Evolutionary conservation across 1,284 basidiomycete genomes (phyloP).

Genomic region (Rhodotorula sp.): DNA sequence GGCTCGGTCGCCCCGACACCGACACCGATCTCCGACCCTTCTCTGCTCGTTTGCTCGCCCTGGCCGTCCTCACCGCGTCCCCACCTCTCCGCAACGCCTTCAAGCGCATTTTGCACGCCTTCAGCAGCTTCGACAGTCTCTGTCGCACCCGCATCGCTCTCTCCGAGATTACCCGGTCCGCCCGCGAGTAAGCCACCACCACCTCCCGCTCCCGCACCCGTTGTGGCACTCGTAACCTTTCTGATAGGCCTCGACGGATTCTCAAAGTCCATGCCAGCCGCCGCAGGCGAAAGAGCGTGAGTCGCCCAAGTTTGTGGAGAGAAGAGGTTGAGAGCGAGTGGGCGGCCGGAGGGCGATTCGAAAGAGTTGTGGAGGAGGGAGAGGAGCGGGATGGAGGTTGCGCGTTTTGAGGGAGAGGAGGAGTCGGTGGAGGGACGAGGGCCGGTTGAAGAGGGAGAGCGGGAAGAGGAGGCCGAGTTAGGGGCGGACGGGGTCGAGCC

Average conservation of each 20-base stretch:
- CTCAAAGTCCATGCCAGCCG: slow-evolving; percentile 21
- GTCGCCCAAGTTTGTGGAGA: slow-evolving; percentile 30
- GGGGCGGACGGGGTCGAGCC: too few species aligned
- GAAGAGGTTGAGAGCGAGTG: slow-evolving; percentile 37
- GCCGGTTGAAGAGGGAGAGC: neutral
- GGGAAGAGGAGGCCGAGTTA: neutral
- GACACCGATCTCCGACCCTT: neutral
- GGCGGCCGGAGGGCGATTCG: slow-evolving; percentile 31
- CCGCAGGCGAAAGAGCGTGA: slow-evolving; percentile 37
- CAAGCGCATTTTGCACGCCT: neutral
- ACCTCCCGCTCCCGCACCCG: neutral
- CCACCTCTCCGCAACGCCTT: too few species aligned
- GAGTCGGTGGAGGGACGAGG: neutral
- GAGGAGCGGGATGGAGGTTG: slow-evolving; percentile 8
- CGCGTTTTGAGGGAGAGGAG: neutral
- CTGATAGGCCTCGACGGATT: neutral
- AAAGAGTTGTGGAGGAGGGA: slow-evolving; percentile 34
- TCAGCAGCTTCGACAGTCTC: neutral
- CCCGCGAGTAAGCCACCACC: too few species aligned
- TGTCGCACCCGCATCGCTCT: neutral
- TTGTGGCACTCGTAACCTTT: neutral
- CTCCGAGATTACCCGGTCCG: too few species aligned
- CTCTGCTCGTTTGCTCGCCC: neutral
- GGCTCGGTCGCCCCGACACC: neutral
- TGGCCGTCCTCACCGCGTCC: neutral